phyloP scores from a whole-genome alignment of 768 basidiomycete species.

The Strobilomyces confusus region DNA sequence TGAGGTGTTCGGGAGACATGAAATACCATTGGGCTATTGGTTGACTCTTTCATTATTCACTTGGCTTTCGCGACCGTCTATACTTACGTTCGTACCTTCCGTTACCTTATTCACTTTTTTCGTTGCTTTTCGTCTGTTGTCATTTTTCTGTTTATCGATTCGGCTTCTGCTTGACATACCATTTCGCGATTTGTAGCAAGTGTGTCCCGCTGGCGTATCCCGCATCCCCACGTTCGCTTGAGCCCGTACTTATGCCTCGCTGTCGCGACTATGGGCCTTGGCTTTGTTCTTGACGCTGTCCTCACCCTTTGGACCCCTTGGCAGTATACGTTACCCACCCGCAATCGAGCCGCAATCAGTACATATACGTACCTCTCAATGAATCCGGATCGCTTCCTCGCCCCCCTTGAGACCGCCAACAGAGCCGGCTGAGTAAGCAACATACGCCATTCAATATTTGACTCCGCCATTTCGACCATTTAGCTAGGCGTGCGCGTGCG shows the following conservation, averaged over 20 bases:
- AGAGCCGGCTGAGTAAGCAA: background rate
- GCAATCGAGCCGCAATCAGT: conserved; percentile 9
- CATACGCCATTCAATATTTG: background rate
- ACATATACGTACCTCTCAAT: conserved; percentile 5
- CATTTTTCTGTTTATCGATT: conserved; percentile 31
- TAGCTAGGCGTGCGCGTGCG: background rate
- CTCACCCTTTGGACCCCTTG: conserved; percentile 20
- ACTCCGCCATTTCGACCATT: background rate
- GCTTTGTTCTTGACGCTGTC: conserved; percentile 26
- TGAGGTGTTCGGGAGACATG: conserved; percentile 16
- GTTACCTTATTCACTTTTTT: conserved; percentile 32
- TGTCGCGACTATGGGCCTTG: conserved; percentile 21
- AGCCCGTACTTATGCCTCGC: conserved; percentile 29
- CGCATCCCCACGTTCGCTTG: conserved; percentile 29
- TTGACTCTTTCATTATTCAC: conserved; percentile 54
- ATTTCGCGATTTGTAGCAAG: conserved; percentile 18
- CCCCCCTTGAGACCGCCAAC: conserved; percentile 9
- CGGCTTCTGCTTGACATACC: conserved; percentile 31
- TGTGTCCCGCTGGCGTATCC: conserved; percentile 23
- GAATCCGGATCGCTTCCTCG: background rate
- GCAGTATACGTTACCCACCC: conserved; percentile 21
- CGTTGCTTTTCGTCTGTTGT: conserved; percentile 17
- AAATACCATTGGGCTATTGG: conserved; percentile 55
- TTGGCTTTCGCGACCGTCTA: conserved; percentile 33
- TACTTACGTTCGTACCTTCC: conserved; percentile 23